These are phyloP conservation scores for Microstegium vimineum DNA, from an alignment of 176 grass and related monocot genomes.

Conservation along the genomic window DNA sequence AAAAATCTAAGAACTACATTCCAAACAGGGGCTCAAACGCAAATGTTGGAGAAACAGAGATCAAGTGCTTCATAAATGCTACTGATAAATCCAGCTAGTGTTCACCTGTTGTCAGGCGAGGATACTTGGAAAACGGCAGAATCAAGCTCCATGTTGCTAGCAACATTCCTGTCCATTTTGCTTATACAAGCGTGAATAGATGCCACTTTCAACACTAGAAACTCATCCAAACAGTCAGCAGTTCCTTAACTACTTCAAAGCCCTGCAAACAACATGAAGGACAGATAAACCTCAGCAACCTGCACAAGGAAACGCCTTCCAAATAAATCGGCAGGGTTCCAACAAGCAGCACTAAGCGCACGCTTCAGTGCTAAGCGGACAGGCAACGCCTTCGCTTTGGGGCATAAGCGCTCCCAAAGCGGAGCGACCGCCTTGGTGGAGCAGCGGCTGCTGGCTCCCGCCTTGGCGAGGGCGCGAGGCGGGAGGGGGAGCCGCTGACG, in stretches of 20 bases:
- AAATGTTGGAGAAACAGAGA: constrained; percentile 6
- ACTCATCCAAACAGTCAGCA: not conserved
- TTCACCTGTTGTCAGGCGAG: constrained; percentile 66
- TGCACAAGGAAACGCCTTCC: too few relatives aligned
- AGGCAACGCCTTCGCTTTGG: too few relatives aligned
- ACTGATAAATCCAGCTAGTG: not conserved
- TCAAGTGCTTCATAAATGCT: not conserved
- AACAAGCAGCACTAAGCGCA: too few relatives aligned
- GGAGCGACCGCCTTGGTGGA: too few relatives aligned
- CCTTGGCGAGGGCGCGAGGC: too few relatives aligned
- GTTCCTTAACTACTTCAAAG: constrained; percentile 24
- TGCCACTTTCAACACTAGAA: not conserved
- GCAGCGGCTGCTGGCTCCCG: too few relatives aligned
- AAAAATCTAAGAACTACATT: constrained; percentile 3
- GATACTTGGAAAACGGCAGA: constrained; percentile 68
- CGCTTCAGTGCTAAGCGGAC: too few relatives aligned
- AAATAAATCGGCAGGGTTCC: too few relatives aligned
- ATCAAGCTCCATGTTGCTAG: constrained; percentile 55
- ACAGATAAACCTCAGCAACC: not conserved
- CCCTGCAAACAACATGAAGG: constrained; percentile 27
- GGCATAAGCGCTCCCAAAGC: too few relatives aligned
- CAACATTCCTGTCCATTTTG: constrained; percentile 53
- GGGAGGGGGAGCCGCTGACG: too few relatives aligned
- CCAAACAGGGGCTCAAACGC: not conserved
- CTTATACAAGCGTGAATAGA: not conserved